Percentiles rank a stretch among this genome's conserved stretches.
Evolutionary conservation across 306 rosid genomes (phyloP).

Genomic region (Quercus agrifolia): DNA sequence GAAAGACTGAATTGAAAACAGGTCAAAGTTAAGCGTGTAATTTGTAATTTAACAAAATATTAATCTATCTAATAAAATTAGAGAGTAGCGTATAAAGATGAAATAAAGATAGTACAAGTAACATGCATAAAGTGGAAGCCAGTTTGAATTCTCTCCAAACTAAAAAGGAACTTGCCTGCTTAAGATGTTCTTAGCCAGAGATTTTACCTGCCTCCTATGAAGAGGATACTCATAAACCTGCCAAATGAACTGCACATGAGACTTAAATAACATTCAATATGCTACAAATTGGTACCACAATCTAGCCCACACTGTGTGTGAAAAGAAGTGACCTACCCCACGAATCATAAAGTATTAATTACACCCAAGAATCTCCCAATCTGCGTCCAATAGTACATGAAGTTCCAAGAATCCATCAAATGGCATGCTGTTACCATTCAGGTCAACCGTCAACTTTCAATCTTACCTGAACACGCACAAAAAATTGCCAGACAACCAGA

Average conservation of each 20-base stretch:
- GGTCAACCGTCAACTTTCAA: slow-evolving; percentile 21
- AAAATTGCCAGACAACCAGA: slow-evolving; percentile 23
- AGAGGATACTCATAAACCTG: neutral
- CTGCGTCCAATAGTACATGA: slow-evolving; percentile 5
- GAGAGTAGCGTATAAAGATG: too few relatives aligned
- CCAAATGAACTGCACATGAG: slow-evolving; percentile 20
- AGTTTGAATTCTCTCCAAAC: neutral
- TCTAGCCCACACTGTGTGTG: neutral
- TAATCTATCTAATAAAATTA: too few relatives aligned
- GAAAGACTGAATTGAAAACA: too few relatives aligned
- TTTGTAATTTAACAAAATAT: too few relatives aligned
- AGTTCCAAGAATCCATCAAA: slow-evolving; percentile 19
- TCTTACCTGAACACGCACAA: slow-evolving; percentile 26
- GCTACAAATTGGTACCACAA: slow-evolving; percentile 14
- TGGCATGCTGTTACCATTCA: slow-evolving; percentile 14
- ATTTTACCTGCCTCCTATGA: slow-evolving; percentile 17
- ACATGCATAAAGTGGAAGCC: neutral
- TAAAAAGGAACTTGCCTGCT: neutral
- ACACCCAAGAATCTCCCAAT: slow-evolving; percentile 10
- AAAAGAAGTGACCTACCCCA: slow-evolving; percentile 20
- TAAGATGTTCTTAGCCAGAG: slow-evolving; percentile 3
- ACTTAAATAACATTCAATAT: neutral
- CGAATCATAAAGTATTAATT: slow-evolving; percentile 6
- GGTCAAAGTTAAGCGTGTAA: too few relatives aligned
- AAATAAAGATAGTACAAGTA: neutral